Evolutionary conservation across 75 land plant species (phyloP).

Genomic region (Picea glauca): DNA sequence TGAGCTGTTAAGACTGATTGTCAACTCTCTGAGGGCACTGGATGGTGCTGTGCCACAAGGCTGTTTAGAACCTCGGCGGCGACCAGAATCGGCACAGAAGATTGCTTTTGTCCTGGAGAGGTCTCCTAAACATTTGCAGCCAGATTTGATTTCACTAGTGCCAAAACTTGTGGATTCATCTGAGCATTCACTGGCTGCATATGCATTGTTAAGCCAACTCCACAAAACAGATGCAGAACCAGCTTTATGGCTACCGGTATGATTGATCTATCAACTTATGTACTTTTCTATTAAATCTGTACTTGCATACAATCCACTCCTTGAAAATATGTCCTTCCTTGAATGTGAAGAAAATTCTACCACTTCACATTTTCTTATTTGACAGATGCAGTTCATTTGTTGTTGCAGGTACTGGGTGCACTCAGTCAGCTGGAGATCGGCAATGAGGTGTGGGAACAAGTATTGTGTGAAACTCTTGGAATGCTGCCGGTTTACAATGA

Average conservation of each 20-base stretch:
- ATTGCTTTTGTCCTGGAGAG: constrained; percentile 38
- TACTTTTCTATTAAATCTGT: not conserved
- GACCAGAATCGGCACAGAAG: constrained; percentile 47
- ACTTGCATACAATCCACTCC: not conserved
- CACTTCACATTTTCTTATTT: not conserved
- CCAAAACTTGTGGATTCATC: constrained; percentile 47
- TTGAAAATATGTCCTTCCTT: not conserved
- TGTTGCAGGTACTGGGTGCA: constrained; percentile 36
- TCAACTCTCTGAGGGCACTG: constrained; percentile 44
- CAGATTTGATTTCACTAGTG: constrained; percentile 38
- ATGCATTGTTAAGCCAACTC: constrained; percentile 27
- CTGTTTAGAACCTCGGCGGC: constrained; percentile 39
- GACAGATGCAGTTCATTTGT: not conserved
- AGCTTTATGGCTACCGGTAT: constrained; percentile 18
- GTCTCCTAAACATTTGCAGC: constrained; percentile 46
- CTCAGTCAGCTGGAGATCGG: constrained; percentile 36
- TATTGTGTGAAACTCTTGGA: constrained; percentile 31
- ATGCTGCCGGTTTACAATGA: constrained; percentile 32
- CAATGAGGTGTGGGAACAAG: constrained; percentile 41
- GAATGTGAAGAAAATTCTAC: not conserved
- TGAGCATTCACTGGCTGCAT: constrained; percentile 37
- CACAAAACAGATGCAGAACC: constrained; percentile 31
- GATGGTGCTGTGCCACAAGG: constrained; percentile 56
- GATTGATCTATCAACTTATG: not conserved
- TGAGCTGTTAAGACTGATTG: constrained; percentile 44